Conservation (phyloP, 2,329 filamentous ascomycete species). For the Neoascochyta sp. region DNA sequence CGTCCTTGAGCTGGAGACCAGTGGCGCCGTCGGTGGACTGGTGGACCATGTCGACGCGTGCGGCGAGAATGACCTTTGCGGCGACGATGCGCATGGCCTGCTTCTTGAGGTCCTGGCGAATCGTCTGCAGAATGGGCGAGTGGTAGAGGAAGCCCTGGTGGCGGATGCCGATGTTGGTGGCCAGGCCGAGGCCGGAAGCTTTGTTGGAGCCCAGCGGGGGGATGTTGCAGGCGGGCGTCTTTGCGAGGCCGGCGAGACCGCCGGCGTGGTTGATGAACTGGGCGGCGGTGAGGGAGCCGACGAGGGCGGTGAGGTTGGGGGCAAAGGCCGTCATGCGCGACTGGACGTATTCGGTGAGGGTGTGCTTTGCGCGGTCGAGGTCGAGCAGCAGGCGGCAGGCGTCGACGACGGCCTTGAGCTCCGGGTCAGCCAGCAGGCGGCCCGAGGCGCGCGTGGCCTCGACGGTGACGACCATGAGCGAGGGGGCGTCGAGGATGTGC, state of each 20-base stretch:
- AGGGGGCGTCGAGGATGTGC: slow-evolving; percentile 79
- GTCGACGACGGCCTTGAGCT: slow-evolving; percentile 68
- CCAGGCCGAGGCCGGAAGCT: slow-evolving; percentile 73
- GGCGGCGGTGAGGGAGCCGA: slow-evolving; percentile 88
- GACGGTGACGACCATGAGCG: slow-evolving; percentile 91
- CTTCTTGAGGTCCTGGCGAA: slow-evolving; percentile 81
- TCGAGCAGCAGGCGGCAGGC: slow-evolving; percentile 87
- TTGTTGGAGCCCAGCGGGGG: slow-evolving; percentile 88
- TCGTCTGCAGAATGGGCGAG: slow-evolving; percentile 80
- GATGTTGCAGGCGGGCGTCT: slow-evolving; percentile 90
- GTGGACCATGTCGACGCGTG: slow-evolving; percentile 83
- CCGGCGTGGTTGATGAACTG: slow-evolving; percentile 95
- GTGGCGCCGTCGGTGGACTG: slow-evolving; percentile 75
- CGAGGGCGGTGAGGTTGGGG: slow-evolving; percentile 84
- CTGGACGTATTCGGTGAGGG: slow-evolving; percentile 88
- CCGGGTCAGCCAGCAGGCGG: slow-evolving; percentile 67
- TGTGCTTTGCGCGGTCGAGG: slow-evolving; percentile 81
- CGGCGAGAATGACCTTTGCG: slow-evolving; percentile 89
- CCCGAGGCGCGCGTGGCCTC: slow-evolving; percentile 90
- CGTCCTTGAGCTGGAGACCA: slow-evolving; percentile 75
- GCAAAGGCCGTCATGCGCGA: slow-evolving; percentile 96
- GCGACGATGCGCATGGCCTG: slow-evolving; percentile 95
- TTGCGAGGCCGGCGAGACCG: slow-evolving; percentile 81
- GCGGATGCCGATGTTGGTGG: slow-evolving; percentile 85
- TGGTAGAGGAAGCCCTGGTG: slow-evolving; percentile 93